Evolutionary conservation across 2,329 filamentous ascomycete genomes (phyloP), one percentile per base, ranked within the genome.

Genomic region (Exophiala dermatitidis): DNA sequence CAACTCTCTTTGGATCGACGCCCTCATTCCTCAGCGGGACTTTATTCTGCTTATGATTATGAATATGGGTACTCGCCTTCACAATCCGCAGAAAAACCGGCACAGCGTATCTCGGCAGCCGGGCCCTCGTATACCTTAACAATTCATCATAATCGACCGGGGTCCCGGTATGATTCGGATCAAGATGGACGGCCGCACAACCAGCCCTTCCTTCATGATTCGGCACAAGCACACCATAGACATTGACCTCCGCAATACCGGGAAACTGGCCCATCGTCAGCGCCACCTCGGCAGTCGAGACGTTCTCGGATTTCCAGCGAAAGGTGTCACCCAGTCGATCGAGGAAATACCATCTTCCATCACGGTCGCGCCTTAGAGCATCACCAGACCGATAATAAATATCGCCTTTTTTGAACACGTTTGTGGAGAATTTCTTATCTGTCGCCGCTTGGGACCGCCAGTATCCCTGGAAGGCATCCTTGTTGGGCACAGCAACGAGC

Each of bases 371-470:
- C n/a, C 83, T 77, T 32, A 93, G 72, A 12, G 93, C 77, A 64
- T 95, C 90, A n/a, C 90, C 90, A 0, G 87, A 85, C 28, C 88
- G 82, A 74, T 90, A 94, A 76, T 82, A 95, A 0, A 82, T 84
- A 64, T 95, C 90, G 9, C 86, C 88, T 64, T 84, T 84, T 54
- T 71, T 73, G 59, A 93, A 80, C 1, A 93, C 86, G 62, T 85
- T 74, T 3, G 84, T 79, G 56, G 93, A 68, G 44, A 95, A 78
- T 70, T 95, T 95, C 59, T 80, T 77, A 37, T 81, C 72, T 0
- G 85, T 88, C 0, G 89, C 88, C 32, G 78, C 76, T 9, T 76
- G 68, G 66, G 94, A 89, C 54, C 83, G 81, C 68, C 84, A 88
- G 70, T 95, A 95, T 1, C 90, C 90, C 65, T 90, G 86, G 72